These are phyloP conservation scores for Didymella arachidicola DNA, from an alignment of 2,329 filamentous ascomycete genomes.

Conservation along the genomic window DNA sequence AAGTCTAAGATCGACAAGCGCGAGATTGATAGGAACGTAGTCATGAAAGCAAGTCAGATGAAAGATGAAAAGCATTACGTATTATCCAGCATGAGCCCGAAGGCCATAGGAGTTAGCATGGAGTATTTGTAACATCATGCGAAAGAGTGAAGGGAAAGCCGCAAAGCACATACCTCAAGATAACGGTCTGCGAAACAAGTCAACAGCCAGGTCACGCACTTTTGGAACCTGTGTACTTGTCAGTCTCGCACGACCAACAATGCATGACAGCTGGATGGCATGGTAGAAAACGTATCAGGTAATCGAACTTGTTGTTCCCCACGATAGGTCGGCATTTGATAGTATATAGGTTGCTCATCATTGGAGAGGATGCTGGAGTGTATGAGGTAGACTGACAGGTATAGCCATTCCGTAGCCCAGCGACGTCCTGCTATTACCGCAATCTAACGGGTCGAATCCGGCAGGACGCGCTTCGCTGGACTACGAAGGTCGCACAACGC, in stretches of 20 bases:
- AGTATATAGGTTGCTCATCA: conserved; percentile 51
- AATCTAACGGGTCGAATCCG: conserved; percentile 4
- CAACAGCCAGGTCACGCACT: not conserved
- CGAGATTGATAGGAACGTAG: conserved; percentile 2
- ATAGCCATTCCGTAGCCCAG: conserved; percentile 24
- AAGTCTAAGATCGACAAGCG: conserved; percentile 12
- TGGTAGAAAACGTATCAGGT: conserved; percentile 38
- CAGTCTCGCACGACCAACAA: conserved; percentile 17
- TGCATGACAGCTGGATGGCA: conserved; percentile 1
- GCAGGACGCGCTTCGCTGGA: conserved; percentile 11
- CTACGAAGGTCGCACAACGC: conserved; percentile 16
- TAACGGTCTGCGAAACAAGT: not conserved
- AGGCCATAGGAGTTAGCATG: conserved; percentile 51
- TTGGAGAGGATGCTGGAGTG: conserved; percentile 22
- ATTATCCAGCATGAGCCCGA: conserved; percentile 45
- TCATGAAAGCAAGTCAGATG: conserved; percentile 40
- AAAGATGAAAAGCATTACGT: conserved; percentile 53
- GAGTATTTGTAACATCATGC: conserved; percentile 49
- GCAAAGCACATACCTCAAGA: conserved; percentile 23
- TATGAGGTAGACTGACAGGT: conserved; percentile 29
- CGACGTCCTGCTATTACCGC: conserved; percentile 18
- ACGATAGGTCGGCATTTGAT: conserved; percentile 51
- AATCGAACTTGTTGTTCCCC: conserved; percentile 52
- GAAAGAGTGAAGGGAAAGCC: conserved; percentile 12
- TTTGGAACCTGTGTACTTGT: conserved; percentile 23